Conservation (phyloP, 192 early-diverging fungal species). For the Oehlia diaphana region DNA sequence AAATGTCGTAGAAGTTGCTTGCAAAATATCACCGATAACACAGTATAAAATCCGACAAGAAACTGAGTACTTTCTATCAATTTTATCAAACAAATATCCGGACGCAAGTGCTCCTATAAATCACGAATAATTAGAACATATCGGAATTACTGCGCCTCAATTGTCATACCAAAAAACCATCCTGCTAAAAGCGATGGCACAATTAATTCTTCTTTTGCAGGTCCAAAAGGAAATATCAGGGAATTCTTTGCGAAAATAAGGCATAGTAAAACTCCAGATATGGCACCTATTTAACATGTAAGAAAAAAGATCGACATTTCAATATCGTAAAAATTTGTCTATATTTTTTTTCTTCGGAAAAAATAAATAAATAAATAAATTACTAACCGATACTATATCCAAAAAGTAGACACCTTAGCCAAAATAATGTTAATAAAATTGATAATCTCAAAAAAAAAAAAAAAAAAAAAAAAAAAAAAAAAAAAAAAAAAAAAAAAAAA, state of each 20-base stretch:
- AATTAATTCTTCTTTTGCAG: conserved; percentile 4
- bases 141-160: not conserved
- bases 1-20: conserved; percentile 58
- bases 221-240: not conserved
- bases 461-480: too few species aligned
- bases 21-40: conserved; percentile 73
- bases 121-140: not conserved
- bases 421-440: too few species aligned
- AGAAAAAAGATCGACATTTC: too few species aligned
- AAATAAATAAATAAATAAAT: too few species aligned
- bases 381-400: too few species aligned
- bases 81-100: conserved; percentile 64
- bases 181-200: not conserved
- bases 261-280: not conserved
- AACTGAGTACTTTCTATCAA: conserved; percentile 72
- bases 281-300: too few species aligned
- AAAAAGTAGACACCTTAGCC: too few species aligned
- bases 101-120: conserved; percentile 56
- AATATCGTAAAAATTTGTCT: too few species aligned
- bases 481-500: too few species aligned
- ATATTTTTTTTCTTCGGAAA: too few species aligned
- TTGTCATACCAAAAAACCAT: not conserved
- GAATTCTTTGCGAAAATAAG: not conserved
- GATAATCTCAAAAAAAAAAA: too few species aligned
- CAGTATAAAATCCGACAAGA: conserved; percentile 50